Percentiles rank a stretch among this genome's conserved stretches.
phyloP scores from a whole-genome alignment of 176 grass and related monocot genomes.

The Aegilops speltoides region DNA sequence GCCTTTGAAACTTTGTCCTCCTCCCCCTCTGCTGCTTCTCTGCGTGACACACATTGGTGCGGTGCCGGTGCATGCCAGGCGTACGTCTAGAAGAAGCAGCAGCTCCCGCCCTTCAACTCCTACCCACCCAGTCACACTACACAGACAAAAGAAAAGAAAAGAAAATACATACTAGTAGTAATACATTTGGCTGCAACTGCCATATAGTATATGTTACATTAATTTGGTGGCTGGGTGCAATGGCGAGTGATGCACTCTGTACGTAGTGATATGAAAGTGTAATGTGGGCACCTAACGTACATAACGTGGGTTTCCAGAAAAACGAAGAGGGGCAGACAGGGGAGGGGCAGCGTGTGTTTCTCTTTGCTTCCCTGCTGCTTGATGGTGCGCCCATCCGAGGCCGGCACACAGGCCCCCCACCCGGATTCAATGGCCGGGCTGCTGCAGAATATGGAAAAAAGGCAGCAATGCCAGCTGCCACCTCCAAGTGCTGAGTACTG shows the following conservation, averaged over 20 bases:
- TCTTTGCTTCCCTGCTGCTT: background rate
- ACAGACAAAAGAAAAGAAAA: background rate
- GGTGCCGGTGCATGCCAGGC: background rate
- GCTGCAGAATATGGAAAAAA: background rate
- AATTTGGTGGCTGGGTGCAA: background rate
- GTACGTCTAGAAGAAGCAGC: background rate
- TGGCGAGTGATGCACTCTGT: background rate
- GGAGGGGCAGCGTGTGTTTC: constrained; percentile 9
- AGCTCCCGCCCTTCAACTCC: background rate
- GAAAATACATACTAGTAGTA: background rate
- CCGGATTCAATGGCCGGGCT: constrained; percentile 10
- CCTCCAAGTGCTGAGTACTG: background rate
- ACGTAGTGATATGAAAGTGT: too few relatives aligned
- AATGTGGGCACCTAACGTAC: background rate
- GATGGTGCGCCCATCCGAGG: background rate
- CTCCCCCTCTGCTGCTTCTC: background rate
- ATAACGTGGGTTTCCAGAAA: constrained; percentile 14
- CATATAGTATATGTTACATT: background rate
- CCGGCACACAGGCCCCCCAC: constrained; percentile 14
- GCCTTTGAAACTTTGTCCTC: constrained; percentile 42
- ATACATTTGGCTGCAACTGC: background rate
- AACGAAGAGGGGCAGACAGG: constrained; percentile 13
- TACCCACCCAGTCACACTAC: background rate
- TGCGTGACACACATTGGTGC: background rate
- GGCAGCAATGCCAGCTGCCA: constrained; percentile 23